Evolutionary conservation across 2,329 filamentous ascomycete genomes (phyloP).

Genomic region (Lachnellula suecica): DNA sequence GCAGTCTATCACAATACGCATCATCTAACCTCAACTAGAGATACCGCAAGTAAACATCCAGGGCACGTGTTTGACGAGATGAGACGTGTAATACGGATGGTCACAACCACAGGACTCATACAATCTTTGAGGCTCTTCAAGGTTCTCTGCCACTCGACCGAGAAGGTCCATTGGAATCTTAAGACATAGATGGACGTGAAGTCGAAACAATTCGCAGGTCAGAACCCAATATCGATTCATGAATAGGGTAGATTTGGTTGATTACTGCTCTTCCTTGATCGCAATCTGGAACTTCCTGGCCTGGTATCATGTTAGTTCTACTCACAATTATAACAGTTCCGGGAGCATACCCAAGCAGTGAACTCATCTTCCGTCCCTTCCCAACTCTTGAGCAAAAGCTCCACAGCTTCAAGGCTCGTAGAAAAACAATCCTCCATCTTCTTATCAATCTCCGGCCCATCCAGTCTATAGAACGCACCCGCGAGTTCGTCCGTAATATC

Average conservation of each 20-base stretch:
- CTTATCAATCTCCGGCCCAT: slow-evolving; percentile 56
- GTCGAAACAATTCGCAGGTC: neutral
- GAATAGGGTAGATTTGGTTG: slow-evolving; percentile 6
- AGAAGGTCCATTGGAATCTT: neutral
- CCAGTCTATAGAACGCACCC: slow-evolving; percentile 69
- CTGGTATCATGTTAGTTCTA: slow-evolving; percentile 17
- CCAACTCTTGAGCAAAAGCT: slow-evolving; percentile 61
- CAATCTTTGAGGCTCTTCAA: too few species aligned
- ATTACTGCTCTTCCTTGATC: slow-evolving; percentile 25
- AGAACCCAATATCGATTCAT: neutral
- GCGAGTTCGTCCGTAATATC: slow-evolving; percentile 71
- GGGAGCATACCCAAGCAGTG: slow-evolving; percentile 59
- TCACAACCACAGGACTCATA: too few species aligned
- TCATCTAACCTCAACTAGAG: too few species aligned
- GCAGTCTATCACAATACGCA: too few species aligned
- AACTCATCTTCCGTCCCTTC: slow-evolving; percentile 71
- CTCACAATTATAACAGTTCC: neutral
- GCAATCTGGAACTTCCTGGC: slow-evolving; percentile 29
- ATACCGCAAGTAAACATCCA: too few species aligned
- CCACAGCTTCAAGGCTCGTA: slow-evolving; percentile 55
- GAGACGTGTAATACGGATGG: too few species aligned
- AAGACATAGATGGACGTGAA: too few species aligned
- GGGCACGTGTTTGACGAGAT: too few species aligned
- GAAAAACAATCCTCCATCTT: slow-evolving; percentile 59
- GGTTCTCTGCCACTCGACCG: neutral